Evolutionary conservation across 139 green algal species (phyloP).

Genomic region (Pleodorina starrii): DNA sequence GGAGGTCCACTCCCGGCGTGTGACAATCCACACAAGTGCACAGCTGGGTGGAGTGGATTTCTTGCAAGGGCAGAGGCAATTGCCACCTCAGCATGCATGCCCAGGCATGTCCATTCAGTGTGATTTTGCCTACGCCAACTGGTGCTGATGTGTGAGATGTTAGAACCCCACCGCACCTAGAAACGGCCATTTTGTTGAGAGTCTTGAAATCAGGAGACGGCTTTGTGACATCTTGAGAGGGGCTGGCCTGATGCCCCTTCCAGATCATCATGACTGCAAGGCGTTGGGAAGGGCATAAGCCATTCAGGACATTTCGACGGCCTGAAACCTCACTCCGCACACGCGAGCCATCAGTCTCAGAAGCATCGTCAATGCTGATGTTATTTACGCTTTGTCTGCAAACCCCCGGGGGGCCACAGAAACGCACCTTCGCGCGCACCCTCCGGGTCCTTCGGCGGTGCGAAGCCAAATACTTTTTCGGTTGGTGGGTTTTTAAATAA

Average conservation of each 20-base stretch:
- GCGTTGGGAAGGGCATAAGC: background rate
- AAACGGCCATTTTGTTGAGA: conserved; percentile 52
- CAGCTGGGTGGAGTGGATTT: too few species aligned
- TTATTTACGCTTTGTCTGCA: too few species aligned
- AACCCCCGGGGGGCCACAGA: background rate
- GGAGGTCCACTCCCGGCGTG: too few species aligned
- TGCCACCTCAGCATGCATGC: too few species aligned
- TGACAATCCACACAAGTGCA: too few species aligned
- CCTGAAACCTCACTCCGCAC: too few species aligned
- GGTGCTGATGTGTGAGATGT: background rate
- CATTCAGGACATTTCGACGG: too few species aligned
- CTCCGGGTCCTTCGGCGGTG: conserved; percentile 46
- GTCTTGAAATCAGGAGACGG: conserved; percentile 56
- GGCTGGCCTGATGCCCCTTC: conserved; percentile 47
- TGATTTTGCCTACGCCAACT: too few species aligned
- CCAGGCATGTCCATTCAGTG: too few species aligned
- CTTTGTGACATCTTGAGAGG: background rate
- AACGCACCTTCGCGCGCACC: conserved; percentile 49
- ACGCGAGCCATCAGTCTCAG: too few species aligned
- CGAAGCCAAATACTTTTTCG: conserved; percentile 55
- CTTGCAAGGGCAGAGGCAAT: too few species aligned
- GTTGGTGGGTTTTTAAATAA: conserved; percentile 49
- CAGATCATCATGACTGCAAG: conserved; percentile 59
- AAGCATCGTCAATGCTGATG: too few species aligned
- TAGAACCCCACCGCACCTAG: background rate